Base-by-base conservation (phyloP, 495 filamentous ascomycete species). In the Aspergillus sclerotiicarbonarius region DNA sequence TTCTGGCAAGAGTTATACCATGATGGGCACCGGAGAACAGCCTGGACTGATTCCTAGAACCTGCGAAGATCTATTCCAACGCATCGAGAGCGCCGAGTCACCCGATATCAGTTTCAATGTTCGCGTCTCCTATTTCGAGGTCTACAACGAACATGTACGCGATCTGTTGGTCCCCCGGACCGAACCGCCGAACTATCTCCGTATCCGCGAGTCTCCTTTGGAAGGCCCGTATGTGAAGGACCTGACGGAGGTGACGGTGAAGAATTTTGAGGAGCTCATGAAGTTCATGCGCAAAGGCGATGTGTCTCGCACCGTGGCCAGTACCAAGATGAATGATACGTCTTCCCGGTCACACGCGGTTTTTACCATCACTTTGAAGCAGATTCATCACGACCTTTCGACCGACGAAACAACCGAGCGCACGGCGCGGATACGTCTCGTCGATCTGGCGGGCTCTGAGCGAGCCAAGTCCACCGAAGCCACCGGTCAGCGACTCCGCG, bases 321-420 rank as follows among this genome's bases (percentile, higher is more conserved):
- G 90, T 72, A 99, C 94, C 12, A 99, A 97, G 75, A 99, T 99
- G 94, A 99, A 99, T 68, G 94, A 99, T 72, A 98, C 92, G 18
- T 93, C 89, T 21, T 92, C 87, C 35, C 88, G 94, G 68, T 93
- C 89, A 51, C 94, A 99, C 67, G 91, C 95, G 3, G 94, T 99
- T 37, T 99, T 99, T 68, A 99, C 94, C 16, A 92, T 99, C 58
- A 92, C 93, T 69, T 78, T 99, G 30, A 98, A 97, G 74, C 92
- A 97, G 70, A 98, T 99, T 59, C 87, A 91, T 58, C 93, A 97
- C 75, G 90, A 96, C 64, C 85, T 96, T 71, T 88, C 90, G 18
- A 93, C 90, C 0, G 95, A 98, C 67, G 90, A 96, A 70, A 98
- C 94, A 1, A 97, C 93, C 6, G 94, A 98, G 75, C 86, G 94